A percentile compares a stretch with the other conserved stretches of the same genome.
These are phyloP conservation scores for Saturnispora ahearnii DNA, from an alignment of 805 yeast species.

Conservation along the genomic window DNA sequence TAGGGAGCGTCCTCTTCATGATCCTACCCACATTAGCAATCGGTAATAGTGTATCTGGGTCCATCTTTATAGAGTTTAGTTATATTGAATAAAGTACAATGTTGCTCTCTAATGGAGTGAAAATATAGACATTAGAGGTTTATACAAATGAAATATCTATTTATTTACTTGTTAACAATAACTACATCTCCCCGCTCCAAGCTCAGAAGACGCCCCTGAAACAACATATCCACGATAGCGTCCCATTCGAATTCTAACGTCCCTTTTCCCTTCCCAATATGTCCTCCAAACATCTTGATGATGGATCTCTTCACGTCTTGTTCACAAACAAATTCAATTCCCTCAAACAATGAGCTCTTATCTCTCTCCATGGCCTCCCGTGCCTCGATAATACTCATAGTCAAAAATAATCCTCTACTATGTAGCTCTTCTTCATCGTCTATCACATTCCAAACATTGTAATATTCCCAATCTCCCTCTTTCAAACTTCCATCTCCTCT, in stretches of 20 bases:
- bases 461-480: neutral
- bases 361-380: neutral
- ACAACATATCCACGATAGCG: neutral
- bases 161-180: neutral
- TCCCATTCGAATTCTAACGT: neutral
- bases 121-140: neutral
- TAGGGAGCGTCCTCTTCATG: slow-evolving; percentile 67
- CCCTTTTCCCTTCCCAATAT: neutral
- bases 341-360: neutral
- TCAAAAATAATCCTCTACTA: slow-evolving; percentile 16
- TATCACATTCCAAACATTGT: slow-evolving; percentile 3
- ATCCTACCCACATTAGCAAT: slow-evolving; percentile 63
- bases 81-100: slow-evolving; percentile 25
- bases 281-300: neutral
- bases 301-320: neutral
- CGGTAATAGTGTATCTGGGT: slow-evolving; percentile 24
- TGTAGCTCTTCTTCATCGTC: slow-evolving; percentile 26
- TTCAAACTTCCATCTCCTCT: neutral
- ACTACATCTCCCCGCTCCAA: neutral
- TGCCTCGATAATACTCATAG: neutral
- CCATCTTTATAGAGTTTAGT: slow-evolving; percentile 12
- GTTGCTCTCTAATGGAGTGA: neutral
- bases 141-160: neutral
- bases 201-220: neutral
- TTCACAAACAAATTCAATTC: neutral